These are phyloP conservation scores for Curvularia sp. DNA, from an alignment of 2,329 filamentous ascomycete genomes.

Conservation along the genomic window DNA sequence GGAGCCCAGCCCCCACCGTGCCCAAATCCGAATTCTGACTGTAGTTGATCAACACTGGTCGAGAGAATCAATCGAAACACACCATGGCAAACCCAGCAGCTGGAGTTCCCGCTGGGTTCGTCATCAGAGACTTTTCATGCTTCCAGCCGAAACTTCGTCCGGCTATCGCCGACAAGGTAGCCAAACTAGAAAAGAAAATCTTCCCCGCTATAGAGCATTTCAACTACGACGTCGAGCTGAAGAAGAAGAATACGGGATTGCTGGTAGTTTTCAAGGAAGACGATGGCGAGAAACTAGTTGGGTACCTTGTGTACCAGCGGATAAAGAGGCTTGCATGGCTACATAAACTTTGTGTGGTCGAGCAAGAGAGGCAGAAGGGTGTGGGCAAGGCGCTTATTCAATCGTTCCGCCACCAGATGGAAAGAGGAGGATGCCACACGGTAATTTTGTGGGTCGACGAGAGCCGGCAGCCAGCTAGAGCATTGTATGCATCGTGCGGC, in stretches of 20 bases:
- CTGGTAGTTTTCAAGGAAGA: conserved; percentile 42
- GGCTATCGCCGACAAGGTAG: conserved; percentile 28
- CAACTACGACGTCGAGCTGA: conserved; percentile 56
- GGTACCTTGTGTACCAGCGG: conserved; percentile 50
- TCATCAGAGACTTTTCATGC: conserved; percentile 25
- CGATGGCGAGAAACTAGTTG: conserved; percentile 44
- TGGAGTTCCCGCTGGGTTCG: conserved; percentile 17
- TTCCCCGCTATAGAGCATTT: conserved; percentile 62
- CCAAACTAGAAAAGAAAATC: conserved; percentile 57
- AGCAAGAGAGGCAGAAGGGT: conserved; percentile 56
- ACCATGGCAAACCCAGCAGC: conserved; percentile 11
- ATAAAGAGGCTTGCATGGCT: conserved; percentile 52
- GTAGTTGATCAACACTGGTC: too few relatives aligned
- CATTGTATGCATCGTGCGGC: conserved; percentile 55
- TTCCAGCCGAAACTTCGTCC: conserved; percentile 32
- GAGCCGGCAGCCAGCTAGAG: conserved; percentile 54
- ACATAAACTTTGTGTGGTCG: conserved; percentile 61
- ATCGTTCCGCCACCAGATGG: conserved; percentile 53
- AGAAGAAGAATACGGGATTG: conserved; percentile 59
- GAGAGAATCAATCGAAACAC: not conserved
- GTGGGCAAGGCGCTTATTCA: conserved; percentile 56
- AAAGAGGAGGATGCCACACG: conserved; percentile 56
- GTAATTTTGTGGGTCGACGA: conserved; percentile 63
- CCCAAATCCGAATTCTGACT: not conserved
- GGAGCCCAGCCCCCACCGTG: not conserved